A percentile compares a stretch with the other conserved stretches of the same genome.
phyloP scores from a whole-genome alignment of 352 stramenopile species.

The Pythium utonaiense region DNA sequence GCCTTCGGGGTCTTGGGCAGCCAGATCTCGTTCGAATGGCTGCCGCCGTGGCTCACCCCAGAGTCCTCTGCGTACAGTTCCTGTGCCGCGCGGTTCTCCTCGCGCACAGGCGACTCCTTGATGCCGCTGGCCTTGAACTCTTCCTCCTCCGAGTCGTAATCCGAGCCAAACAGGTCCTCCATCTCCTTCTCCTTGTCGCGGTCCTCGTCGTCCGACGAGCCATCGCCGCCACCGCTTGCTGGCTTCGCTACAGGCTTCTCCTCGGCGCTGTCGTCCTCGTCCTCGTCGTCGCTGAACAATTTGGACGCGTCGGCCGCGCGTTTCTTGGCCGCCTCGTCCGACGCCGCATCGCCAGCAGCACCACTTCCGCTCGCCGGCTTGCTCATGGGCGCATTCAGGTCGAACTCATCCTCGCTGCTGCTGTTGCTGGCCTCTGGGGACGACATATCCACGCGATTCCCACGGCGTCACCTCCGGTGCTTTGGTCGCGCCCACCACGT shows the following conservation, averaged over 20 bases:
- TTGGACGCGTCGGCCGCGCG: constrained; percentile 34
- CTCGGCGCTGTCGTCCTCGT: constrained; percentile 33
- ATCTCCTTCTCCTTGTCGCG: constrained; percentile 62
- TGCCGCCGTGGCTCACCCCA: constrained; percentile 22
- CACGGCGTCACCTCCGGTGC: background rate
- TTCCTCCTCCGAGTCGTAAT: constrained; percentile 87
- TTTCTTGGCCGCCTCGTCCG: constrained; percentile 15
- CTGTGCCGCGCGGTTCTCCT: constrained; percentile 41
- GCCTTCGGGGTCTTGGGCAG: constrained; percentile 75
- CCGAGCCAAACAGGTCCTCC: constrained; percentile 86
- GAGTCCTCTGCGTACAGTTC: constrained; percentile 43
- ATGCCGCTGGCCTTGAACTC: constrained; percentile 87
- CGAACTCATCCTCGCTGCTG: constrained; percentile 80
- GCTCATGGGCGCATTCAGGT: constrained; percentile 38
- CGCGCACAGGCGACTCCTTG: constrained; percentile 75
- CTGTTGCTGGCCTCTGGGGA: constrained; percentile 59
- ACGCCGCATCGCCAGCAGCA: background rate
- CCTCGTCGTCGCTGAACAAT: constrained; percentile 72
- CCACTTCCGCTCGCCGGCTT: constrained; percentile 17
- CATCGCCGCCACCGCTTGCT: background rate
- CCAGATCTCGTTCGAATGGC: constrained; percentile 60
- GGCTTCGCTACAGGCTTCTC: constrained; percentile 18
- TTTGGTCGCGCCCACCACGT: background rate
- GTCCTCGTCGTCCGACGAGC: constrained; percentile 26
- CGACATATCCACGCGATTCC: constrained; percentile 16